Base-by-base conservation (phyloP, 306 rosid species). In the Mucuna pruriens region DNA sequence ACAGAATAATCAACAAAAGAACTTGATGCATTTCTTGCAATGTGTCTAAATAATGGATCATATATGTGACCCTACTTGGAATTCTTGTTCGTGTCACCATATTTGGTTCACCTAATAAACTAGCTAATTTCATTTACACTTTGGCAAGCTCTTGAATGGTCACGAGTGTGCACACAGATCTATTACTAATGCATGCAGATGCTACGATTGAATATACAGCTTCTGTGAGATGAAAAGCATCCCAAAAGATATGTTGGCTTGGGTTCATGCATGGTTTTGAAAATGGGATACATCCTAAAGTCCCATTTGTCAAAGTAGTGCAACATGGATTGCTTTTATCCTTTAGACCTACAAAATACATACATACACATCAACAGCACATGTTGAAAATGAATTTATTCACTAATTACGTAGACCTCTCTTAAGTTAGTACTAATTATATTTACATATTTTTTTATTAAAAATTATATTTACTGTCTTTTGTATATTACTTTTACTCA, bases 291-390 rank as follows among this genome's bases (percentile, higher is more conserved):
- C 92, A 87, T 39, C 9, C 86, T 29, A 83, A 81, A 58, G 90
- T 88, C 75, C 83, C 88, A 71, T 90, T 83, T 25, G 0, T 22
- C 89, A 71, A 84, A n/a, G 86, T 67, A 0, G 12, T 79, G 65
- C 91, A 90, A 63, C 94, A 90, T 69, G 88, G 83, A 29, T 61
- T 74, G n/a, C 31, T 79, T 64, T 26, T 34, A 62, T 90, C 90
- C 0, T 0, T 22, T 3, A 90, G 36, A 42, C 85, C 91, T 87
- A 13, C 31, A 71, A 7, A 38, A 70, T 6, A 57, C 2, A 9
- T n/a, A n/a, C n/a, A n/a, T 13, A 61, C 36, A 51, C 33, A 45
- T 16, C 0, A 1, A 60, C 7, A 49, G 20, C 4, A 51, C 11
- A 51, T 25, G 17, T 6, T 51, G 25, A 51, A 54, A 51, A 51